Evolutionary conservation across 1,284 basidiomycete genomes (phyloP).

Genomic region (Cutaneotrichosporon dermatis): DNA sequence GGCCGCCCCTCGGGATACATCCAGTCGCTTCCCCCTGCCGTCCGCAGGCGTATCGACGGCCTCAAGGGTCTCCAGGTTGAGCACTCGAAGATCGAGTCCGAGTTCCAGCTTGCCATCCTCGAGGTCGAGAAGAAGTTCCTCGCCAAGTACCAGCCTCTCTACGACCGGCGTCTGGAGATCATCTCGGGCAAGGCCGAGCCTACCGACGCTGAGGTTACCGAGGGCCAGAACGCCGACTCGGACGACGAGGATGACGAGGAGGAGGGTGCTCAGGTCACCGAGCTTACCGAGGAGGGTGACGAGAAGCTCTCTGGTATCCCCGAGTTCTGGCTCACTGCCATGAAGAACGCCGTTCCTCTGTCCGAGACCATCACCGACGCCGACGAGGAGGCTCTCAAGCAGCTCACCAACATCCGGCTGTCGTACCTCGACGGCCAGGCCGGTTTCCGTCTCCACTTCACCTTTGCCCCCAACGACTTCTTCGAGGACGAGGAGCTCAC

Average conservation of each 20-base stretch:
- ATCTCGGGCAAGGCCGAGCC: constrained; percentile 72
- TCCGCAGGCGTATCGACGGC: constrained; percentile 82
- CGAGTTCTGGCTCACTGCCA: constrained; percentile 95
- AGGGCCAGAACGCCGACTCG: constrained; percentile 64
- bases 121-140: constrained; percentile 98
- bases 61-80: constrained; percentile 92
- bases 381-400: constrained; percentile 68
- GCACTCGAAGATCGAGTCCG: constrained; percentile 86
- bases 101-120: constrained; percentile 94
- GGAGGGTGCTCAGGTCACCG: constrained; percentile 48
- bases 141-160: constrained; percentile 75
- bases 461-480: constrained; percentile 77
- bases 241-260: constrained; percentile 53
- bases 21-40: constrained; percentile 74
- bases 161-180: constrained; percentile 79
- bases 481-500: constrained; percentile 79
- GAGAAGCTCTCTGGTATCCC: constrained; percentile 65
- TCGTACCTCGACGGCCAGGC: constrained; percentile 67
- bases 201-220: constrained; percentile 75
- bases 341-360: constrained; percentile 84
- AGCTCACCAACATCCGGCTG: constrained; percentile 64
- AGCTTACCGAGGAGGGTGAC: constrained; percentile 45
- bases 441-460: constrained; percentile 86
- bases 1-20: constrained; percentile 80
- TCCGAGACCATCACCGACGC: constrained; percentile 88